Percentiles rank a stretch among this genome's conserved stretches.
Evolutionary conservation across 2,329 filamentous ascomycete genomes (phyloP).

Genomic region (Gnomoniopsis sp.): DNA sequence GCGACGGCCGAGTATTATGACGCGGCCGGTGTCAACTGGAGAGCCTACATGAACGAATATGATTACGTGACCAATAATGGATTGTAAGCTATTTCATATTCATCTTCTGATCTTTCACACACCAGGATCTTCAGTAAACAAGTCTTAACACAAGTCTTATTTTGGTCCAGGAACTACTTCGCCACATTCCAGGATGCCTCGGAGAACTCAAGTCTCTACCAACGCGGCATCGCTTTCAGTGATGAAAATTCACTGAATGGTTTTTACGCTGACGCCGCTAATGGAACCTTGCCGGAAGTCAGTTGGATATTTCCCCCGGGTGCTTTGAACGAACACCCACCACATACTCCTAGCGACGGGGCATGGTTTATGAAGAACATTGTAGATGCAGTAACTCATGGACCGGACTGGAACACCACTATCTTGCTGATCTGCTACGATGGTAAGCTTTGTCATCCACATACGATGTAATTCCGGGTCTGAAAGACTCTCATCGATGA

Average conservation of each 20-base stretch:
- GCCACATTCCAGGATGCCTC: slow-evolving; percentile 46
- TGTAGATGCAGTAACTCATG: slow-evolving; percentile 45
- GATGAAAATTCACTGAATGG: slow-evolving; percentile 37
- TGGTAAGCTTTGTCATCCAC: slow-evolving; percentile 26
- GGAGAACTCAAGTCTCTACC: slow-evolving; percentile 35
- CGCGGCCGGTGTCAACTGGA: slow-evolving; percentile 45
- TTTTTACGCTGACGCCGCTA: slow-evolving; percentile 47
- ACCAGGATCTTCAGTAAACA: no score
- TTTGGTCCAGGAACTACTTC: slow-evolving; percentile 35
- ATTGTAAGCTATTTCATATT: slow-evolving; percentile 28
- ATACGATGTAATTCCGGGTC: no score
- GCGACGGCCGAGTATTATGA: slow-evolving; percentile 47
- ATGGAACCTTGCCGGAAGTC: slow-evolving; percentile 48
- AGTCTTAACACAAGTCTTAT: no score
- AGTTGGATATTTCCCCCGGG: slow-evolving; percentile 49
- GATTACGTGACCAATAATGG: slow-evolving; percentile 55
- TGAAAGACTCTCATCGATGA: no score
- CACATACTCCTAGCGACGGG: slow-evolving; percentile 50
- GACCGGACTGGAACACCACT: slow-evolving; percentile 45
- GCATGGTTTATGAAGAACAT: slow-evolving; percentile 53
- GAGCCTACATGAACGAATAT: slow-evolving; percentile 42
- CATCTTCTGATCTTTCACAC: no score
- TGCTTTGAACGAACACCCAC: slow-evolving; percentile 51
- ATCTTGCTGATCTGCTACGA: slow-evolving; percentile 49
- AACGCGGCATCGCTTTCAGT: slow-evolving; percentile 43